Evolutionary conservation across 345 rosid genomes (phyloP).

Genomic region (Citrus mangshanensis): DNA sequence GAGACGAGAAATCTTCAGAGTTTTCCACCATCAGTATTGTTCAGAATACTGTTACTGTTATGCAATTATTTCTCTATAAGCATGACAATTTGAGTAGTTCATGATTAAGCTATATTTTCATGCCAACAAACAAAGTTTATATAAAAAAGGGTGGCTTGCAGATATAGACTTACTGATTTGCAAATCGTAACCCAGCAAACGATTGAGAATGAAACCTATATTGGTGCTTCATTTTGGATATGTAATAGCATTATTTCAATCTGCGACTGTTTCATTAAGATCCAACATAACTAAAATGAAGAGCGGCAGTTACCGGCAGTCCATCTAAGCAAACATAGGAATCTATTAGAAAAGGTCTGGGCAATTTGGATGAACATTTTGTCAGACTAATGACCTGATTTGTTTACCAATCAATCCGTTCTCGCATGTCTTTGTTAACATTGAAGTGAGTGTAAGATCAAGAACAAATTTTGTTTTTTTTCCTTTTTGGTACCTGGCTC

Average conservation of each 20-base stretch:
- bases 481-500: neutral
- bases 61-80: neutral
- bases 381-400: too few species aligned
- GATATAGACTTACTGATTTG: too few species aligned
- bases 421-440: too few species aligned
- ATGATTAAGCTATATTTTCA: neutral
- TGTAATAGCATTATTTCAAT: neutral
- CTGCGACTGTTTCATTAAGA: neutral
- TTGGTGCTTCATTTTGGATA: neutral
- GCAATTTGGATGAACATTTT: neutral
- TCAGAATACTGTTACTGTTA: neutral
- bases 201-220: neutral
- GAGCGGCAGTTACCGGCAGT: neutral
- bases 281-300: neutral
- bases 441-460: too few species aligned
- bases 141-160: neutral
- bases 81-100: neutral
- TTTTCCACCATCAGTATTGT: neutral
- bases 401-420: too few species aligned
- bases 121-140: neutral
- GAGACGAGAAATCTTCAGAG: neutral
- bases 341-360: neutral
- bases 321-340: neutral
- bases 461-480: too few species aligned
- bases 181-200: neutral